These are phyloP conservation scores for Coemansia sp. DNA, from an alignment of 192 early-diverging fungal genomes.

Conservation along the genomic window DNA sequence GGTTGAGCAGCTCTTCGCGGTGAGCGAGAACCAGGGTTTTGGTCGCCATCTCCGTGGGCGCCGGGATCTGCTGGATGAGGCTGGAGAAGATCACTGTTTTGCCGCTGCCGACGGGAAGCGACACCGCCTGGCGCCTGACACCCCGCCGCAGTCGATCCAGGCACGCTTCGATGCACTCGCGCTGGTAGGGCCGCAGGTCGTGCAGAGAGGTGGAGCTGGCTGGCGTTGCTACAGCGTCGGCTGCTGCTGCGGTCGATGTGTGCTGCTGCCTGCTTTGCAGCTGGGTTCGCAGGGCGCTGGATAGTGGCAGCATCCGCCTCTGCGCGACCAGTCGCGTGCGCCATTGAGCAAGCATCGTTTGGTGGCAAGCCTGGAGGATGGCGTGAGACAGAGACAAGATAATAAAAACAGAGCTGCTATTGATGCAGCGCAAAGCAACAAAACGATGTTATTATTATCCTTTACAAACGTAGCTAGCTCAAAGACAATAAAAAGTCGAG, in stretches of 20 bases:
- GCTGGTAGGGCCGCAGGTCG: slow-evolving; percentile 75
- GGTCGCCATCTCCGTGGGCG: slow-evolving; percentile 58
- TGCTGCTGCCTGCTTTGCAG: neutral
- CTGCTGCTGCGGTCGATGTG: neutral
- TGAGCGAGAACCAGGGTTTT: slow-evolving; percentile 87
- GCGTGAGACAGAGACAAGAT: too few species aligned
- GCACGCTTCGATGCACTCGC: slow-evolving; percentile 74
- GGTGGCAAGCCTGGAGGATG: too few species aligned
- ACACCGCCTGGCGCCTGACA: slow-evolving; percentile 70
- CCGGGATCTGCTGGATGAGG: slow-evolving; percentile 66
- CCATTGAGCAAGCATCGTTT: too few species aligned
- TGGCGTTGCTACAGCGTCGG: too few species aligned
- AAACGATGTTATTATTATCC: too few species aligned
- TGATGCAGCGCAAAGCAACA: too few species aligned
- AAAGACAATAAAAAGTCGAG: too few species aligned
- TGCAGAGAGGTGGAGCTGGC: too few species aligned
- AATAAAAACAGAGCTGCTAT: too few species aligned
- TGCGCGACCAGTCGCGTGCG: too few species aligned
- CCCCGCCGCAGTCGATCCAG: slow-evolving; percentile 56
- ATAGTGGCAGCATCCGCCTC: neutral
- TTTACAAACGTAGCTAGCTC: too few species aligned
- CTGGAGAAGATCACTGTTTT: slow-evolving; percentile 89
- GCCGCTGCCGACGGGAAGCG: slow-evolving; percentile 79
- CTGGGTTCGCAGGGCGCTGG: slow-evolving; percentile 7
- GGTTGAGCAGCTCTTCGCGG: slow-evolving; percentile 79